Conservation (phyloP, 2,329 filamentous ascomycete genomes). For the Decorospora gaudefroyi region DNA sequence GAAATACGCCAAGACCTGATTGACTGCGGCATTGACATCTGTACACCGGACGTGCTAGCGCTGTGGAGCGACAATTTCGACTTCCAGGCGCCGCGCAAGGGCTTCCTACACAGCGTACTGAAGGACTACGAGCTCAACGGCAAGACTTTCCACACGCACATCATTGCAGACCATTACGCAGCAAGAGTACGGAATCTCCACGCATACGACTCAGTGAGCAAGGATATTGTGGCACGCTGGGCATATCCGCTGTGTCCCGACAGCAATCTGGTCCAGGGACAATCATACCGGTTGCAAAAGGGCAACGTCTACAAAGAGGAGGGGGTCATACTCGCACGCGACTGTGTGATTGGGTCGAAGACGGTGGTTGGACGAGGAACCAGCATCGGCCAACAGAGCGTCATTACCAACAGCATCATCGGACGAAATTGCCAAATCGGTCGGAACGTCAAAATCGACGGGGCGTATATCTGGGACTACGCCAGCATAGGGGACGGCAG, state of each 20-base stretch:
- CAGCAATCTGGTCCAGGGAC: slow-evolving; percentile 77
- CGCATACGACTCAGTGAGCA: slow-evolving; percentile 86
- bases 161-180: slow-evolving; percentile 81
- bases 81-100: slow-evolving; percentile 84
- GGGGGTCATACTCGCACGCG: slow-evolving; percentile 72
- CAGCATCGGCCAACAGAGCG: slow-evolving; percentile 71
- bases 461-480: slow-evolving; percentile 88
- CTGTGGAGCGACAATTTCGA: slow-evolving; percentile 98
- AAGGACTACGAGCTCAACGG: slow-evolving; percentile 98
- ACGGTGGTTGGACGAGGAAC: slow-evolving; percentile 79
- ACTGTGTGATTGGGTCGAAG: slow-evolving; percentile 68
- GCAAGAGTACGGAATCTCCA: slow-evolving; percentile 83
- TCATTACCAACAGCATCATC: slow-evolving; percentile 75
- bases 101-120: slow-evolving; percentile 88
- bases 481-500: slow-evolving; percentile 75
- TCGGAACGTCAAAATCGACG: slow-evolving; percentile 75
- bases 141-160: slow-evolving; percentile 92
- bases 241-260: slow-evolving; percentile 88
- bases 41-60: slow-evolving; percentile 91
- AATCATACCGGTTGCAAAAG: slow-evolving; percentile 73
- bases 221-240: slow-evolving; percentile 85
- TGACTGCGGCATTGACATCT: slow-evolving; percentile 95
- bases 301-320: slow-evolving; percentile 78
- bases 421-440: slow-evolving; percentile 87
- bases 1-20: slow-evolving; percentile 86